Evolutionary conservation across 768 basidiomycete species (phyloP), one percentile per base, ranked within the genome.

Genomic region (Cystobasidium ongulense): DNA sequence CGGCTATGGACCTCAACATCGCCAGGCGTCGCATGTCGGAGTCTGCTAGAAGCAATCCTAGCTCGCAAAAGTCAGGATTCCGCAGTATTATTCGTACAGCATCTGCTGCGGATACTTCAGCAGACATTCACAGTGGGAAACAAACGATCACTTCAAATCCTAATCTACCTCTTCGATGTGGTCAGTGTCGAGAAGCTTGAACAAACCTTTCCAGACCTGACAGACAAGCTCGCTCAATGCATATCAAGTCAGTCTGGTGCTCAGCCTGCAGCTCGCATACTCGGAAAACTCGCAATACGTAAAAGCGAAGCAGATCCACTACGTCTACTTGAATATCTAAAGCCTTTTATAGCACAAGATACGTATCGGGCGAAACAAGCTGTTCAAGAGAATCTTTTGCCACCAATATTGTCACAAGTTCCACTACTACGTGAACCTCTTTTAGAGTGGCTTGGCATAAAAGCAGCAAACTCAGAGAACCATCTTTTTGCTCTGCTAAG

Each of bases 101-200:
- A 13, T 21, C 23, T 71, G n/a, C 68, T 71, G 21, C 50, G 38
- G 33, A 33, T 68, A 35, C n/a, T 68, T 10, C 43, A 53, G 29
- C 46, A 25, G 29, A 53, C 38, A 54, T 39, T 68, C 66, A 50
- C 38, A 29, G 17, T 54, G 13, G 68, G 68, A 17, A 71, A 59
- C 36, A 71, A 71, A 54, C 54, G 53, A 3, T 27, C 52, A 53
- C 18, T 71, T 2, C 68, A 71, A 38, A 71, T 71, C 17, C 53
- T 71, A 4, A 18, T 59, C 31, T 23, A 38, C n/a, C 29, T 71
- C 1, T 38, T 57, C 68, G 50, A 54, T 21, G 31, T 17, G 4
- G 2, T 33, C 2, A n/a, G 36, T 3, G 27, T 29, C 21, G 29
- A 54, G n/a, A 23, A 57, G 35, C 29, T 71, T 2, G 68, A 71